Percentiles rank a stretch among this genome's conserved stretches.
phyloP scores from a whole-genome alignment of 768 basidiomycete genomes.

The Boletus vermiculosoides region DNA sequence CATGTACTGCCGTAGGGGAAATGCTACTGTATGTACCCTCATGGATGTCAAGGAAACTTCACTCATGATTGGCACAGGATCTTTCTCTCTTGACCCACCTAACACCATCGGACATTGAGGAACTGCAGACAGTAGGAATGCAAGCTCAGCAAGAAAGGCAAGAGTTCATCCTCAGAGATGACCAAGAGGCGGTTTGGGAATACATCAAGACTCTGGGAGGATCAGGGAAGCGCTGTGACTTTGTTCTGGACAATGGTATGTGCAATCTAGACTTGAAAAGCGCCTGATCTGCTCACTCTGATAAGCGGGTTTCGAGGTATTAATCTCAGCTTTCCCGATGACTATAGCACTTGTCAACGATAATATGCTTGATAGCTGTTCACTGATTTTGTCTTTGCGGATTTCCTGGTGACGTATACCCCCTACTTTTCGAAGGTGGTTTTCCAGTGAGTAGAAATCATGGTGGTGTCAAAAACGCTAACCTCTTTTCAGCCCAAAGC shows the following conservation, averaged over 20 bases:
- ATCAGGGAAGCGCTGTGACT: slow-evolving; percentile 56
- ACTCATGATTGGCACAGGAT: slow-evolving; percentile 52
- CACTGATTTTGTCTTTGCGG: slow-evolving; percentile 91
- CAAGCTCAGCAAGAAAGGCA: slow-evolving; percentile 78
- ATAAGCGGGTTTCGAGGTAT: slow-evolving; percentile 87
- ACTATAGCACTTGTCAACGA: not conserved
- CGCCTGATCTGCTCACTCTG: slow-evolving; percentile 1
- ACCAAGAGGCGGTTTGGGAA: slow-evolving; percentile 73
- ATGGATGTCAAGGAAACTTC: not conserved
- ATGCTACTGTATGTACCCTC: slow-evolving; percentile 70
- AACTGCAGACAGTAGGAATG: slow-evolving; percentile 78
- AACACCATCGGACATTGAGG: slow-evolving; percentile 75
- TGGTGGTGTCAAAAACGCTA: slow-evolving; percentile 1
- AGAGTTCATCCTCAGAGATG: slow-evolving; percentile 80
- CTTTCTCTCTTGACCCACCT: slow-evolving; percentile 87
- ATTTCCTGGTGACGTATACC: slow-evolving; percentile 88
- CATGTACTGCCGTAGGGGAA: slow-evolving; percentile 60
- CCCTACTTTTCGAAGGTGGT: slow-evolving; percentile 78
- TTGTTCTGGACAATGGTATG: slow-evolving; percentile 88
- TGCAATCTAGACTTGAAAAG: not conserved
- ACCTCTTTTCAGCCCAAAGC: slow-evolving; percentile 65
- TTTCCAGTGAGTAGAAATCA: slow-evolving; percentile 72
- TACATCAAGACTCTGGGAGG: slow-evolving; percentile 58
- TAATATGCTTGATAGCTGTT: slow-evolving; percentile 57
- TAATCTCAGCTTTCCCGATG: not conserved